Base-by-base conservation (phyloP, 1,284 basidiomycete genomes). In the Boletus mariae region DNA sequence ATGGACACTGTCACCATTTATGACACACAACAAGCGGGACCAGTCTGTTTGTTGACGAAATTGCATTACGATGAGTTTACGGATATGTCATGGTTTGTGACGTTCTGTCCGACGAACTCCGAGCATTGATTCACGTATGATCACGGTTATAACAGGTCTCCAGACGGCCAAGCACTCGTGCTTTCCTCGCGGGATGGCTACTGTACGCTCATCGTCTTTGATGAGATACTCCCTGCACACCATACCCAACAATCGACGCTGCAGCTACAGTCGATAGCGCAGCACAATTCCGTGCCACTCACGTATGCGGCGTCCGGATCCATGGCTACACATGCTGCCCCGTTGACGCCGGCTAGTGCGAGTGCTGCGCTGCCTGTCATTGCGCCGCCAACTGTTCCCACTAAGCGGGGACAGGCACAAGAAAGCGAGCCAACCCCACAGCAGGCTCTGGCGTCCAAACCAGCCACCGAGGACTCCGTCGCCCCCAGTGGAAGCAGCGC, bases 61-160 rank as follows among this genome's bases (percentile, higher is more conserved):
- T 74, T 99, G 61, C 96, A 99, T 73, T 99, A 98, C 68, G 93
- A 97, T 56, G 92, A 95, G 62, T 98, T 98, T 66, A 99, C 97
- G 1, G 96, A 99, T 74, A 80, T 98, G 73, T 84, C 89, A 43
- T 99, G 96, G 96, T 96, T 64, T 57, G 90, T 80, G 10, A 41
- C 40, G 37, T 9, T 46, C 25, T 5, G 5, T 42, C 11, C 32
- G 17, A 10, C 20, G 31, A 31, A 6, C 9, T 41, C 45, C 10
- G 51, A 52, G 35, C 29, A 17, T 53, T 12, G 52, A 35, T 45
- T 55, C 41, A 54, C 42, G 54, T 10, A 47, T 26, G n/a, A 46
- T 40, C 7, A 20, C 12, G 40, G 49, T 28, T 53, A 26, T 29
- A 38, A 20, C 32, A 96, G 94, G 94, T 95, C 95, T 0, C 87